Percentiles rank a stretch among this genome's conserved stretches.
Evolutionary conservation across 2,329 filamentous ascomycete genomes (phyloP).

Genomic region (Talaromyces amestolkiae): DNA sequence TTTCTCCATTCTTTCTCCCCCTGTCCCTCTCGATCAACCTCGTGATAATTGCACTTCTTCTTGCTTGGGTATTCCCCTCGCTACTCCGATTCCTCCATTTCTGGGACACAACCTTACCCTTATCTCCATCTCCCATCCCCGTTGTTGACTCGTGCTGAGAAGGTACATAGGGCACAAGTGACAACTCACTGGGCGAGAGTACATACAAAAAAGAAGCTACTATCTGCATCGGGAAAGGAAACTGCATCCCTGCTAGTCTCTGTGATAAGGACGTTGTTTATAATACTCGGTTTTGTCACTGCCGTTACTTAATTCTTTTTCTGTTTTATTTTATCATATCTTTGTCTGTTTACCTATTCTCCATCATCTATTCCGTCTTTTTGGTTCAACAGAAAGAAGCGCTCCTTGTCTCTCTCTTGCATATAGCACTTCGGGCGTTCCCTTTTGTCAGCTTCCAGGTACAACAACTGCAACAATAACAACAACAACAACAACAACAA

Average conservation of each 20-base stretch:
- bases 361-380: neutral
- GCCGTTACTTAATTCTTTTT: neutral
- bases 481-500: too few species aligned
- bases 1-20: neutral
- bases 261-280: neutral
- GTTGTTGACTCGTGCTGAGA: constrained; percentile 19
- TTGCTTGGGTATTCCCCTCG: neutral
- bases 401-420: neutral
- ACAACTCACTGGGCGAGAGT: neutral
- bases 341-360: constrained; percentile 1
- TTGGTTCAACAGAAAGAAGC: neutral
- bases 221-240: constrained; percentile 4
- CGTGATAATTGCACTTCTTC: neutral
- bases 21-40: neutral
- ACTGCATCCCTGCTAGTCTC: neutral
- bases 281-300: neutral
- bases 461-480: neutral
- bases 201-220: neutral
- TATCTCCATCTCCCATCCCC: constrained; percentile 1
- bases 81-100: neutral
- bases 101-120: neutral
- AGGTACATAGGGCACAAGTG: constrained; percentile 24
- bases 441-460: neutral
- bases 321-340: neutral
- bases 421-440: neutral